phyloP scores from a whole-genome alignment of 148 eudicot species.

The Heliamphora exappendiculata region DNA sequence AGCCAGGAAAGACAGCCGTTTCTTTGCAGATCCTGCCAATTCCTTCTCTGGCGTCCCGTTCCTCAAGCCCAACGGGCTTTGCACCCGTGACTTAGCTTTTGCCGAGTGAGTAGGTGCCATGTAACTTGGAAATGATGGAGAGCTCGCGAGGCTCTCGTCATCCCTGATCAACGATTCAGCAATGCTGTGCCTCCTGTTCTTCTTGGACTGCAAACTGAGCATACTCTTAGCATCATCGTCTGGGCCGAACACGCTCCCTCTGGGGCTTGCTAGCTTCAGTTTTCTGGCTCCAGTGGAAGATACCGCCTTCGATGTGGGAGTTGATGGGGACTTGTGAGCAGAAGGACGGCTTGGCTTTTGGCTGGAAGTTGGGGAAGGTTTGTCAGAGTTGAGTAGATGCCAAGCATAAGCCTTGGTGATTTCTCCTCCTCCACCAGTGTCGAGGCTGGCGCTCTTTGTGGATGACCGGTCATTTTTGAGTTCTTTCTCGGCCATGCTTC shows the following conservation, averaged over 20 bases:
- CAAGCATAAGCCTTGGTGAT: conserved; percentile 48
- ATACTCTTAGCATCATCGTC: conserved; percentile 51
- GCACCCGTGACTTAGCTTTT: conserved; percentile 49
- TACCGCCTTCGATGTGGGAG: conserved; percentile 28
- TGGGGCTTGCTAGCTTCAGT: conserved; percentile 40
- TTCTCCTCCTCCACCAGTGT: conserved; percentile 29
- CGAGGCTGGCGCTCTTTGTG: conserved; percentile 18
- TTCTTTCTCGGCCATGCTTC: conserved; percentile 31
- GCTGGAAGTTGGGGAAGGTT: conserved; percentile 19
- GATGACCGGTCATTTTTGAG: conserved; percentile 27
- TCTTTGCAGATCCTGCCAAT: conserved; percentile 42
- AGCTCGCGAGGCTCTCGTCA: conserved; percentile 65
- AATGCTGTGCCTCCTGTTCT: conserved; percentile 53
- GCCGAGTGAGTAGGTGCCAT: conserved; percentile 78
- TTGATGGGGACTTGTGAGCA: conserved; percentile 33
- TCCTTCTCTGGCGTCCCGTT: conserved; percentile 45
- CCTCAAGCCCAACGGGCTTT: conserved; percentile 37
- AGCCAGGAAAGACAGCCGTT: conserved; percentile 60
- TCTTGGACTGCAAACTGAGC: conserved; percentile 51
- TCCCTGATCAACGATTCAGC: conserved; percentile 55
- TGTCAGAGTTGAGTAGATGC: conserved; percentile 41
- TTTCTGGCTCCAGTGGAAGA: conserved; percentile 25
- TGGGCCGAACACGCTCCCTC: conserved; percentile 31
- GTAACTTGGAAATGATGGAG: conserved; percentile 69
- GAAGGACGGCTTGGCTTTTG: conserved; percentile 32